Percentiles rank a stretch among this genome's conserved stretches.
Conservation (phyloP, 2,329 filamentous ascomycete species). For the Sclerotinia nivalis region DNA sequence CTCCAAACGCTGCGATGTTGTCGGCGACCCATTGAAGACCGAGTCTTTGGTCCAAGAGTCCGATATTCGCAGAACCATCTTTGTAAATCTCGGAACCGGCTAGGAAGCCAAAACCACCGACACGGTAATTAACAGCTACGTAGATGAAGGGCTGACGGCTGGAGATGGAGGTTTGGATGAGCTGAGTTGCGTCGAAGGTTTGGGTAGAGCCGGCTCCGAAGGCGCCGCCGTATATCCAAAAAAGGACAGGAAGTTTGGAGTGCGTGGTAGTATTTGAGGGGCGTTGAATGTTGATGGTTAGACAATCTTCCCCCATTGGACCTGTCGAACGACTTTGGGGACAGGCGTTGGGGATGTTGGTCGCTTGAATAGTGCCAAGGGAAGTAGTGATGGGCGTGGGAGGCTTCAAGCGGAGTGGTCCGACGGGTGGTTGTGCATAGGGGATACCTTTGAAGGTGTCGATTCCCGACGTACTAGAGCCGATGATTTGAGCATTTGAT, state of each 20-base stretch:
- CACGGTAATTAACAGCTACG: constrained; percentile 62
- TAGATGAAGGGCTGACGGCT: constrained; percentile 58
- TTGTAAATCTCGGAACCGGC: constrained; percentile 54
- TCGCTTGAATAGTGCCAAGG: constrained; percentile 35
- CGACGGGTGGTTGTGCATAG: constrained; percentile 47
- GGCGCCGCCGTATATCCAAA: constrained; percentile 43
- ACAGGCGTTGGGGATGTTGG: constrained; percentile 38
- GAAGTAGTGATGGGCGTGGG: constrained; percentile 34
- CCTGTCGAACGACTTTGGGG: constrained; percentile 34
- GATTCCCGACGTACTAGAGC: not conserved
- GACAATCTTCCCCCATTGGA: constrained; percentile 41
- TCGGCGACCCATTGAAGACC: constrained; percentile 67
- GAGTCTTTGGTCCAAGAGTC: constrained; percentile 60
- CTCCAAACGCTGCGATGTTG: constrained; percentile 68
- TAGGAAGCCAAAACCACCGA: constrained; percentile 69
- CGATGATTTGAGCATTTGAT: constrained; percentile 8
- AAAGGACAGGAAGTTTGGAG: constrained; percentile 51
- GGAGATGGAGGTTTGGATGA: constrained; percentile 60
- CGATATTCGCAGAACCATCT: constrained; percentile 61
- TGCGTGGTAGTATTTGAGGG: constrained; percentile 47
- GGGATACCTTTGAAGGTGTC: constrained; percentile 38
- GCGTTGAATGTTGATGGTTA: constrained; percentile 43
- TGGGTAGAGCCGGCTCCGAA: constrained; percentile 47
- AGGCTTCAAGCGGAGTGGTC: constrained; percentile 47
- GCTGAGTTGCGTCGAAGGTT: constrained; percentile 53